These are phyloP conservation scores for Starmerella davenportii DNA, from an alignment of 805 yeast genomes.

Conservation along the genomic window DNA sequence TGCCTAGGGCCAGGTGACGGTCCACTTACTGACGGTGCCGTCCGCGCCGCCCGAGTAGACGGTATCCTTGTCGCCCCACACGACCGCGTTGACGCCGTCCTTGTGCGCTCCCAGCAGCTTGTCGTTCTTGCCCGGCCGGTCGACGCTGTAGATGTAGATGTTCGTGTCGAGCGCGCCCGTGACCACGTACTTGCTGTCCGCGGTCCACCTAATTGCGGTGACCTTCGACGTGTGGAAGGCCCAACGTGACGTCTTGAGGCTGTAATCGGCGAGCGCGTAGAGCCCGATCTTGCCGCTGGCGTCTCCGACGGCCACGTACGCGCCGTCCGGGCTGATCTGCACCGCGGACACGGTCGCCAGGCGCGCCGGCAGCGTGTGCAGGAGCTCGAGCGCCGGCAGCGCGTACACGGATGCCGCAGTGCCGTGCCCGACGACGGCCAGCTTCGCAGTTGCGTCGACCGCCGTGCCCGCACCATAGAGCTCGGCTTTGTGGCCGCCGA, in stretches of 20 bases:
- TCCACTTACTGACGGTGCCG: slow-evolving; percentile 65
- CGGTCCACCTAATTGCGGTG: slow-evolving; percentile 60
- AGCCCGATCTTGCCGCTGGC: slow-evolving; percentile 69
- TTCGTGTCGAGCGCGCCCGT: slow-evolving; percentile 76
- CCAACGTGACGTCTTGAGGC: slow-evolving; percentile 71
- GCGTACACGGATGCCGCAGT: slow-evolving; percentile 29
- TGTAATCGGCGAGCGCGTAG: slow-evolving; percentile 36
- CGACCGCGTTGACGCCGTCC: slow-evolving; percentile 62
- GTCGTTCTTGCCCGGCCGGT: slow-evolving; percentile 57
- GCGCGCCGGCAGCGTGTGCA: slow-evolving; percentile 28
- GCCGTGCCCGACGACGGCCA: slow-evolving; percentile 35
- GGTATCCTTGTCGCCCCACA: slow-evolving; percentile 38
- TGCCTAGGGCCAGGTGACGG: background rate
- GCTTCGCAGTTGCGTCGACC: slow-evolving; percentile 24
- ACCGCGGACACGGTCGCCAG: slow-evolving; percentile 48
- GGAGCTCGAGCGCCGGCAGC: slow-evolving; percentile 19
- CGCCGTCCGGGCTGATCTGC: slow-evolving; percentile 52
- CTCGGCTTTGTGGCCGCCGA: slow-evolving; percentile 12
- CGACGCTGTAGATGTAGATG: slow-evolving; percentile 61
- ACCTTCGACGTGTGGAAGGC: slow-evolving; percentile 81
- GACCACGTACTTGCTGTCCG: slow-evolving; percentile 51
- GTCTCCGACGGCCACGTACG: slow-evolving; percentile 69
- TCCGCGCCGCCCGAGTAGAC: slow-evolving; percentile 66
- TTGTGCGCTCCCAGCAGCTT: slow-evolving; percentile 69
- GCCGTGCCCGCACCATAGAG: slow-evolving; percentile 8